Evolutionary conservation across 805 yeast species (phyloP).

Genomic region (Diddensiella santjacobensis): DNA sequence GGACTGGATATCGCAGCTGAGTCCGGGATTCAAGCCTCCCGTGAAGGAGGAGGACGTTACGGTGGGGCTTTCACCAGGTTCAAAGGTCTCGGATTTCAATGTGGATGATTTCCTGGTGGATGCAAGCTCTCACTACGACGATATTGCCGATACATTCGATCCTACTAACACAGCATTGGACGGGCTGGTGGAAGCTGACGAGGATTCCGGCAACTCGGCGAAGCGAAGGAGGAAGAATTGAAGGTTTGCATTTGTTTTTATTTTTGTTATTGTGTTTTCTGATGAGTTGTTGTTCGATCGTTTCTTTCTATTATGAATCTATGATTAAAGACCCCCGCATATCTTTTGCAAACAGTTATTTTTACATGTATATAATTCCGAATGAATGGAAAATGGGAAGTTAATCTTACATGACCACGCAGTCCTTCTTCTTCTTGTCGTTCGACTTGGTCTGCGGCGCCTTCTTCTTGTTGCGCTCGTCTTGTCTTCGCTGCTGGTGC

Average conservation of each 20-base stretch:
- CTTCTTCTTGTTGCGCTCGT: neutral
- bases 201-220: neutral
- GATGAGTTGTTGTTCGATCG: no score
- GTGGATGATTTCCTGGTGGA: conserved; percentile 29
- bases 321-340: no score
- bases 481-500: conserved; percentile 1
- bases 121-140: conserved; percentile 8
- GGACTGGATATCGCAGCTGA: conserved; percentile 28
- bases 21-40: conserved; percentile 12
- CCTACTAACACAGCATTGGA: neutral
- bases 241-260: no score
- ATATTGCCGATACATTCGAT: neutral
- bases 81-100: conserved; percentile 17
- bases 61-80: neutral
- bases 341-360: no score
- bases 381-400: no score
- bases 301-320: no score
- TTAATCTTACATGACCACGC: conserved; percentile 19
- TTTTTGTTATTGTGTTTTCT: no score
- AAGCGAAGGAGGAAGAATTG: conserved; percentile 1
- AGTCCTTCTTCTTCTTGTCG: conserved; percentile 17
- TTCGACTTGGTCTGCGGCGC: conserved; percentile 1
- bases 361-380: no score
- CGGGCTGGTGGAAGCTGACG: neutral
- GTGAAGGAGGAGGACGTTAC: neutral